Base-by-base conservation (phyloP, 306 rosid genomes). In the Delonix regia region DNA sequence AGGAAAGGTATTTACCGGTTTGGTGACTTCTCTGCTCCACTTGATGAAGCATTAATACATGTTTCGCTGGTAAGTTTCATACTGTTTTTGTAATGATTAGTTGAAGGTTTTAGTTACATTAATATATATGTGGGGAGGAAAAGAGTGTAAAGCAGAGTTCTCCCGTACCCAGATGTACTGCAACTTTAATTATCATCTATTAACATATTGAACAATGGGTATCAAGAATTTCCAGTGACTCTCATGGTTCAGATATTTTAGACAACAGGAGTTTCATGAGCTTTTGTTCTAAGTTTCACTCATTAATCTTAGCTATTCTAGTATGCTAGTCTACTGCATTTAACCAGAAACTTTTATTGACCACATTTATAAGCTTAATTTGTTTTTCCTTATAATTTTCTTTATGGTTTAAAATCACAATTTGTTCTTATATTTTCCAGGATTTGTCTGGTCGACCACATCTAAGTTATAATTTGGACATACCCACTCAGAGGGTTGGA, bases 401-500 rank as follows among this genome's bases (percentile, higher is more conserved):
- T 9, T 62, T 73, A 34, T 28, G 47, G 48, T 60, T 80, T 7
- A 69, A 18, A n/a, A 9, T 22, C 33, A 41, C 65, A 80, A 15
- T 56, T 42, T 28, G 14, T 41, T 69, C 39, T 25, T 80, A 64
- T 33, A 56, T 78, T 73, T 36, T 87, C 74, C 88, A 94, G 98
- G 98, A 94, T 89, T 87, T 94, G 86, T 94, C 98, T 63, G 98
- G 98, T 42, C 91, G 97, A 44, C 99, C 99, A 22, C 82, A 93
- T 90, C 84, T 95, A 71, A 60, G 90, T 81, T 95, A 82, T 83
- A 86, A 91, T 71, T 83, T 95, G 81, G 90, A 90, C 84, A 83
- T 93, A 82, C 97, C 98, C 25, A 86, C 98, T 36, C 87, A 92
- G 70, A 90, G 95, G 83, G 97, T 94, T 79, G 99, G 99, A 73